Base-by-base conservation (phyloP, 129 eudicot species). In the Ambrosia artemisiifolia region DNA sequence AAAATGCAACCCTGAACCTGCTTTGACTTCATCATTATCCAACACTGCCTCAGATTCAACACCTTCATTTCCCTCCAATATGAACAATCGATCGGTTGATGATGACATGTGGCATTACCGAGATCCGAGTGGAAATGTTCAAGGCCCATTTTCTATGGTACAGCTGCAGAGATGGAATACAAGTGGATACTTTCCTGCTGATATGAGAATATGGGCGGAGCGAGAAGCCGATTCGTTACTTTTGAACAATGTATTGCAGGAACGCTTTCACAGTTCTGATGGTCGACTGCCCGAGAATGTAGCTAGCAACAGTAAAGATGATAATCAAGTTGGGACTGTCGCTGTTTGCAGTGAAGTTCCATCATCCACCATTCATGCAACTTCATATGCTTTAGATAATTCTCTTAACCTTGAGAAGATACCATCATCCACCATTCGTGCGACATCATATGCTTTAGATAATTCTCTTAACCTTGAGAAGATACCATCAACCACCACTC, bases 121-220 rank as follows among this genome's bases (percentile, higher is more conserved):
- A 62, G 99, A 95, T 69, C 99, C 99, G 1, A 79, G 80, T 50
- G 96, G 96, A 34, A 88, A 82, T 68, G 78, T 91, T 74, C 99
- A 91, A 81, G 99, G 99, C 50, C 97, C 99, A 9, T 95, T 95
- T 75, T 77, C 86, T 78, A 76, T 88, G 94, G 46, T 88, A 74
- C 94, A 95, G 84, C 85, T 95, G 70, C 91, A 90, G 68, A 82
- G 75, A 66, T 95, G 99, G 96, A 88, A 82, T 75, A 83, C 82
- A 24, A 80, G 83, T 79, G 97, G 99, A 73, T 84, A 80, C 63
- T 95, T 90, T 66, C 97, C 99, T 3, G 33, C 70, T 66, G 89
- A 95, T 72, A 86, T 90, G 87, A 88, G 94, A 81, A 79, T 95
- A 70, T 95, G 99, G 99, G 82, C 80, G 2, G 63, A 67, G 71